Conservation (phyloP, 805 yeast genomes). For the Lipomyces mesembrius region DNA sequence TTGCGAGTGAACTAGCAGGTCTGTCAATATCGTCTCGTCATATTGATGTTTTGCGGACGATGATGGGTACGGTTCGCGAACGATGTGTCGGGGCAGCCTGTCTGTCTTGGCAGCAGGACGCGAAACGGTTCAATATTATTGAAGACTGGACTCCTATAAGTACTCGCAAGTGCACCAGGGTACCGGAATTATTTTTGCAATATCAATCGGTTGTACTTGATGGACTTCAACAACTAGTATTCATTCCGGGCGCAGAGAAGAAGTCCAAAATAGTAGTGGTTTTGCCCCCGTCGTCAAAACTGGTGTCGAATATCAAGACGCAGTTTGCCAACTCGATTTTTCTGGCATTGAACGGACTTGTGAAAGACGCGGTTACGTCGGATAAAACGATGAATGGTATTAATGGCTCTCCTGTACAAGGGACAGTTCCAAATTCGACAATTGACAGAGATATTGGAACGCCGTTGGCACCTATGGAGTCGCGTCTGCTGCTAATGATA, state of each 20-base stretch:
- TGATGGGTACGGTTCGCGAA: conserved; percentile 50
- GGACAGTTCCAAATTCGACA: background rate
- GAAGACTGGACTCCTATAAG: conserved; percentile 49
- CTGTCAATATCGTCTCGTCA: conserved; percentile 50
- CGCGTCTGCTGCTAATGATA: conserved; percentile 57
- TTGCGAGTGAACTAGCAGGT: conserved; percentile 53
- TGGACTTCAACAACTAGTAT: conserved; percentile 40
- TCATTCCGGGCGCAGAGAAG: conserved; percentile 28
- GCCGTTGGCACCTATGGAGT: conserved; percentile 49
- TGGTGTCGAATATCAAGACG: conserved; percentile 44
- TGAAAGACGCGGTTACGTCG: conserved; percentile 42
- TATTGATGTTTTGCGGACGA: conserved; percentile 48
- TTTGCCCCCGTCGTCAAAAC: conserved; percentile 45
- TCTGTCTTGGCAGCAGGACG: conserved; percentile 58
- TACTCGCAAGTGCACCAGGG: conserved; percentile 45
- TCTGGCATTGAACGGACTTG: conserved; percentile 43
- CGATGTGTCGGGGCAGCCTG: conserved; percentile 55
- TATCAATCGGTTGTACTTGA: conserved; percentile 50
- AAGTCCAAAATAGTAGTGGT: conserved; percentile 37
- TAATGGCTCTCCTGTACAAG: background rate
- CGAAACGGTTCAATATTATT: conserved; percentile 45
- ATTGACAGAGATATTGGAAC: background rate
- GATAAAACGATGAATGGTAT: conserved; percentile 11
- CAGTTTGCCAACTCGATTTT: conserved; percentile 48
- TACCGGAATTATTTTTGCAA: conserved; percentile 48